Percentiles rank a stretch among this genome's conserved stretches.
phyloP scores from a whole-genome alignment of 495 filamentous ascomycete species.

The Annulohypoxylon stygium region DNA sequence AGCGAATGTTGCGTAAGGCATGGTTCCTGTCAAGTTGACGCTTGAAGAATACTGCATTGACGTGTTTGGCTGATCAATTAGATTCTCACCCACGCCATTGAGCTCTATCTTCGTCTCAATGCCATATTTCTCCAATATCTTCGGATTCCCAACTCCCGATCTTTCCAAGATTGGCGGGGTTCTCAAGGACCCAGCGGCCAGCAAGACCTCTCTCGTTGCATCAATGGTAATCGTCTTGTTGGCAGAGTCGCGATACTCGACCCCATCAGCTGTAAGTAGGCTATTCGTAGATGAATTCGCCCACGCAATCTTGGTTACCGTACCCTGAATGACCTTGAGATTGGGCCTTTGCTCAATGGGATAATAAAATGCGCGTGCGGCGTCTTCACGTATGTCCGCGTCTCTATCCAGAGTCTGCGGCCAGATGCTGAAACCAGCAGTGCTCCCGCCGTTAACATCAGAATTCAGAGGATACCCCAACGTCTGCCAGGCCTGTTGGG shows the following conservation, averaged over 20 bases:
- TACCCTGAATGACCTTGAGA: slow-evolving; percentile 52
- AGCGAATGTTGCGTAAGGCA: slow-evolving; percentile 53
- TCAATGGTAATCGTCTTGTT: slow-evolving; percentile 47
- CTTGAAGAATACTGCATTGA: slow-evolving; percentile 34
- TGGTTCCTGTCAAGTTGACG: slow-evolving; percentile 30
- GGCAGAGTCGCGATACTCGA: slow-evolving; percentile 51
- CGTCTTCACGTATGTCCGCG: slow-evolving; percentile 49
- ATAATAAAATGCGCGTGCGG: slow-evolving; percentile 61
- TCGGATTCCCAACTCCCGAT: slow-evolving; percentile 61
- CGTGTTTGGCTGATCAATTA: slow-evolving; percentile 61
- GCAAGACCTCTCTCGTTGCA: slow-evolving; percentile 60
- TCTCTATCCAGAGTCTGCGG: slow-evolving; percentile 55
- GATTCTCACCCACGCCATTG: slow-evolving; percentile 62
- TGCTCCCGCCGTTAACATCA: slow-evolving; percentile 58
- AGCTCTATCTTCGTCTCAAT: slow-evolving; percentile 59
- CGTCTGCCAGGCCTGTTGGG: slow-evolving; percentile 47
- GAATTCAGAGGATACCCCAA: slow-evolving; percentile 56
- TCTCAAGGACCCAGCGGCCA: slow-evolving; percentile 62
- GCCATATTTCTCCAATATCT: slow-evolving; percentile 51
- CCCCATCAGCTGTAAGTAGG: slow-evolving; percentile 50
- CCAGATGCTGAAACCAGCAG: slow-evolving; percentile 58
- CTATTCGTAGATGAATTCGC: slow-evolving; percentile 34
- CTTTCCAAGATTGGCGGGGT: slow-evolving; percentile 65
- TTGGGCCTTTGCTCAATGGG: slow-evolving; percentile 55
- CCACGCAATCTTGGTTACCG: slow-evolving; percentile 54